Evolutionary conservation across 768 basidiomycete genomes (phyloP), one percentile per base, ranked within the genome.

Genomic region (Boletellus ananas): DNA sequence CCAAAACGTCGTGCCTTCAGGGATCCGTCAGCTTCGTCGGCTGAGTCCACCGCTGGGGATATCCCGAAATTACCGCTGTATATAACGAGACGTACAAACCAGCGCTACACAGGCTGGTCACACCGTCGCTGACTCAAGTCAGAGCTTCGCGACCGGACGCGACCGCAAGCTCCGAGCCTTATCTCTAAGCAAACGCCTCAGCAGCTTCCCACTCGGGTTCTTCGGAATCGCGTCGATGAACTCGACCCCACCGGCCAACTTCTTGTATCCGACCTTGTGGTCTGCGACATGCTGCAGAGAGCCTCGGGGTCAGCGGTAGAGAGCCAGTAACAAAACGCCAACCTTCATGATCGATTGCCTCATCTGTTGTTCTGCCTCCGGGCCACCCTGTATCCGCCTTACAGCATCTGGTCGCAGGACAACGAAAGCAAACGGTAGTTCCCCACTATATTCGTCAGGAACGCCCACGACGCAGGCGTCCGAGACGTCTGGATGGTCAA

Each of bases 391-490:
- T 31, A 70, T 67, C 39, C 74, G 70, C 34, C 63, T 62, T 10
- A 71, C 70, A 4, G 73, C 68, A 13, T 71, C 70, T 4, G 64
- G 58, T 40, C 69, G 68, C 16, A 81, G 74, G 3, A 84, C 84
- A 20, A 90, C 70, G 62, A 79, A 90, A 8, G 88, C 87, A 46
- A 86, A 59, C 0, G 89, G 87, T 11, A 87, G 57, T 62, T 91
- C 87, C 16, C 88, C 87, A 50, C 77, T 85, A 61, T 84, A 88
- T 20, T 89, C 87, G 57, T 90, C 85, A 1, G 75, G 75, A 17
- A 87, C 61, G 5, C 84, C 79, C 7, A 90, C 83, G 8, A 86
- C 81, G 56, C 84, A 84, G 1, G 72, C 72, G 58, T 84, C 84
- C 4, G 66, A 69, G 11, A 89, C 83, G 51, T 81, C 79, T 10